Base-by-base conservation (phyloP, 23 red algal genomes). In the Gracilaria caudata region DNA sequence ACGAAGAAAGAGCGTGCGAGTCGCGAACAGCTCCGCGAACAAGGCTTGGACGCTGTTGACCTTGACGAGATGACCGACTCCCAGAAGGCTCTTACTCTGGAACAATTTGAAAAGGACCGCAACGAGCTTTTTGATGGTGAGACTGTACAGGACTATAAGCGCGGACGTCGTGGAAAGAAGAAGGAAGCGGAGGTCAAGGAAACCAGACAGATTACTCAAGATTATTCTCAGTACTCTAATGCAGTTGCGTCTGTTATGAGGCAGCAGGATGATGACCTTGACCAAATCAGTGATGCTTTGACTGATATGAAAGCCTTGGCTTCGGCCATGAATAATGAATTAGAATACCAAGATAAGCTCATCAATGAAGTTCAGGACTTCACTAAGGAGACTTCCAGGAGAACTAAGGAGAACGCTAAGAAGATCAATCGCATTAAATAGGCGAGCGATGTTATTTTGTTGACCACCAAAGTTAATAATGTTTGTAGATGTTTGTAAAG, bases 241-340 rank as follows among this genome's bases (percentile, higher is more conserved):
- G 75, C 73, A 53, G 84, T 94, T 16, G 84, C 92, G 7, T 44
- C 51, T 21, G 84, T 87, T 24, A 65, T 88, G 92, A 64, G 78
- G 21, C 73, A 92, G 83, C 94, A 96, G 70, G 94, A 96, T 84
- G 94, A 96, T 20, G 94, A 96, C 47, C 73, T 96, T 41, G 88
- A 96, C 38, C 79, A 73, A 47, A 96, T 96, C 51, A 64, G 71
- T 23, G 85, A 78, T 58, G 94, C 88, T 30, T 45, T 96, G 23
- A 63, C 39, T 26, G 94, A 96, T 77, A 87, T 96, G 88, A 88
- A 92, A 41, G 88, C 77, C 6, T 70, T 96, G 23, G 94, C 94
- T 16, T 63, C 47, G 21, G 90, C 83, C 20, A 96, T 96, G 94
- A 96, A 96, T 78, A 83, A 80, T 59, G 94, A 96, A 74, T 45